phyloP scores from a whole-genome alignment of 331 rosid genomes.

The Ulmus americana region DNA sequence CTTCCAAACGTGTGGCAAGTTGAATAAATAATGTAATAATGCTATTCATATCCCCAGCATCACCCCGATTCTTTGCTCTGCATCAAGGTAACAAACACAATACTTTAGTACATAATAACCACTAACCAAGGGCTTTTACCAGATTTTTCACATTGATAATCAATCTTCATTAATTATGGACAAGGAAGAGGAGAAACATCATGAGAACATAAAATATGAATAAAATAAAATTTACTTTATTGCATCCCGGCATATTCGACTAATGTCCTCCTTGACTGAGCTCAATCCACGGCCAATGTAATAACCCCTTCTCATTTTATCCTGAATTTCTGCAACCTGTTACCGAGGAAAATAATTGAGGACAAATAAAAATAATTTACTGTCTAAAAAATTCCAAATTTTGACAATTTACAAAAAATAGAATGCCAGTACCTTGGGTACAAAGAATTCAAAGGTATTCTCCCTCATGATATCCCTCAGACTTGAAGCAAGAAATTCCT shows the following conservation, averaged over 20 bases:
- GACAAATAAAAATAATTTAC: not conserved
- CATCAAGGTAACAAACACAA: slow-evolving; percentile 14
- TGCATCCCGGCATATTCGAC: slow-evolving; percentile 97
- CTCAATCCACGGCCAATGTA: slow-evolving; percentile 81
- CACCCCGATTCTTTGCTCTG: slow-evolving; percentile 83
- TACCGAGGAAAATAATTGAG: slow-evolving; percentile 12
- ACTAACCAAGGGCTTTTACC: not conserved
- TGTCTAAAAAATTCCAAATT: not conserved
- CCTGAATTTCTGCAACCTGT: slow-evolving; percentile 95
- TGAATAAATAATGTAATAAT: slow-evolving; percentile 60
- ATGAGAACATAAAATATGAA: not conserved
- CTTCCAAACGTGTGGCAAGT: slow-evolving; percentile 72
- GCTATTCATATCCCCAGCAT: slow-evolving; percentile 63
- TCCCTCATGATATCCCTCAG: slow-evolving; percentile 87
- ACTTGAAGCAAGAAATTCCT: slow-evolving; percentile 78
- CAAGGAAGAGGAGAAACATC: not conserved
- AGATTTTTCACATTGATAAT: not conserved
- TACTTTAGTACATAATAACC: not conserved
- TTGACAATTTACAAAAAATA: slow-evolving; percentile 7
- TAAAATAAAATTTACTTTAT: slow-evolving; percentile 52
- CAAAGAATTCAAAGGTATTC: slow-evolving; percentile 72
- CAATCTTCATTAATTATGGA: not conserved
- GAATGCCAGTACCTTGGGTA: slow-evolving; percentile 59
- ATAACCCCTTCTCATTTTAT: slow-evolving; percentile 70
- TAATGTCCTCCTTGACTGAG: slow-evolving; percentile 83